Conservation (phyloP, 352 stramenopile species). For the Globisporangium polare region DNA sequence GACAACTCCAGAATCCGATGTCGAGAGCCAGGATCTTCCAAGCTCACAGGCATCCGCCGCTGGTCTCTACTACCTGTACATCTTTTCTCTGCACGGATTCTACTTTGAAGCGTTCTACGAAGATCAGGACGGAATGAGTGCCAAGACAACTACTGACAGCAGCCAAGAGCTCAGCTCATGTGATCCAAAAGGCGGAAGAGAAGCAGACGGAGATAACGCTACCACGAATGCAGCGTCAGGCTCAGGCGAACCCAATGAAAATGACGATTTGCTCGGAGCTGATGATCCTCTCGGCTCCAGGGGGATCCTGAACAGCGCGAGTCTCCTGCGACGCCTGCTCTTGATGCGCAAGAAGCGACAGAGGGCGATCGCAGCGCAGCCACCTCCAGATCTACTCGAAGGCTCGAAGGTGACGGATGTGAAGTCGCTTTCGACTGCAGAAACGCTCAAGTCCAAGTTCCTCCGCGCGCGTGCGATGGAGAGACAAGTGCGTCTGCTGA, state of each 20-base stretch:
- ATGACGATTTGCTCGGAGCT: not conserved
- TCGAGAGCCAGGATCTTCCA: not conserved
- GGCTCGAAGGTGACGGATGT: constrained; percentile 27
- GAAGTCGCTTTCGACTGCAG: constrained; percentile 29
- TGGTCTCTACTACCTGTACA: constrained; percentile 30
- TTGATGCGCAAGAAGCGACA: constrained; percentile 38
- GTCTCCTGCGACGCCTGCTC: constrained; percentile 35
- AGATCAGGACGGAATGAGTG: constrained; percentile 5
- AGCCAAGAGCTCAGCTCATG: not conserved
- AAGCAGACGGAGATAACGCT: not conserved
- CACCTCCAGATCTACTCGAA: constrained; percentile 30
- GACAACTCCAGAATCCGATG: not conserved
- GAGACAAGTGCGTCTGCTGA: constrained; percentile 16
- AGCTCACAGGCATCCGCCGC: not conserved
- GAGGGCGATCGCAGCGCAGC: constrained; percentile 11
- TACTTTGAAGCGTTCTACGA: constrained; percentile 32
- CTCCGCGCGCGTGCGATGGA: constrained; percentile 35
- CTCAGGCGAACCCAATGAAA: not conserved
- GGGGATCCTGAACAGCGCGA: constrained; percentile 13
- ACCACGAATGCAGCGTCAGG: not conserved
- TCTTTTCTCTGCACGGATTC: constrained; percentile 34
- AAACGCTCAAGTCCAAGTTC: constrained; percentile 46
- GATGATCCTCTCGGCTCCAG: not conserved
- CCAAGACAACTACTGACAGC: not conserved
- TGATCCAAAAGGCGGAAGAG: not conserved